phyloP scores from a whole-genome alignment of 139 green algal genomes.

The Haematococcus sp. region DNA sequence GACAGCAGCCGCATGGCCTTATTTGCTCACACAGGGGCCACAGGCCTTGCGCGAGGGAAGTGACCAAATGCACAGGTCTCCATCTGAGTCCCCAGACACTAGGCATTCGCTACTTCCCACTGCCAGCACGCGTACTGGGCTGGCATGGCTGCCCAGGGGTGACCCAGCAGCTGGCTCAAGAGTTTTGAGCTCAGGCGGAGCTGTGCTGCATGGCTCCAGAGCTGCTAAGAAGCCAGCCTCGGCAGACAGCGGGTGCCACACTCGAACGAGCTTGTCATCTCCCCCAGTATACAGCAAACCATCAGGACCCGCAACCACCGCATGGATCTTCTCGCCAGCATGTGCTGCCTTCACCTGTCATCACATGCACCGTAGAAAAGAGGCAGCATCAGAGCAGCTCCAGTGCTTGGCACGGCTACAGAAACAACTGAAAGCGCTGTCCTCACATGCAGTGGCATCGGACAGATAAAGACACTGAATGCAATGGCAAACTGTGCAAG shows the following conservation, averaged over 20 bases:
- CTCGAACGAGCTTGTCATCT: constrained; percentile 9
- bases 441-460: no score
- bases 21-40: no score
- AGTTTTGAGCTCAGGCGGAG: neutral
- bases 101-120: neutral
- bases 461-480: no score
- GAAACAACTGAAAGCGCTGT: no score
- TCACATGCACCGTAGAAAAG: no score
- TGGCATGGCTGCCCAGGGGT: neutral
- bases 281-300: neutral
- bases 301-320: neutral
- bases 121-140: neutral
- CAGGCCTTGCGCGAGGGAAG: no score
- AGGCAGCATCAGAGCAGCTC: no score
- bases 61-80: constrained; percentile 5
- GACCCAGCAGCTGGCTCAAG: neutral
- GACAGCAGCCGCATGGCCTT: no score
- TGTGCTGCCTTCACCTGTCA: constrained; percentile 1
- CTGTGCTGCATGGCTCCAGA: neutral
- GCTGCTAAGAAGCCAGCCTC: constrained; percentile 5
- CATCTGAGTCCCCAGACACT: neutral
- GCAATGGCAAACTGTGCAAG: no score
- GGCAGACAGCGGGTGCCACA: neutral
- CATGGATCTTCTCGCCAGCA: constrained; percentile 8
- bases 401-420: no score